Evolutionary conservation across 305 asterid genomes (phyloP), one percentile per base, ranked within the genome.

Genomic region (Solanum hybrid): DNA sequence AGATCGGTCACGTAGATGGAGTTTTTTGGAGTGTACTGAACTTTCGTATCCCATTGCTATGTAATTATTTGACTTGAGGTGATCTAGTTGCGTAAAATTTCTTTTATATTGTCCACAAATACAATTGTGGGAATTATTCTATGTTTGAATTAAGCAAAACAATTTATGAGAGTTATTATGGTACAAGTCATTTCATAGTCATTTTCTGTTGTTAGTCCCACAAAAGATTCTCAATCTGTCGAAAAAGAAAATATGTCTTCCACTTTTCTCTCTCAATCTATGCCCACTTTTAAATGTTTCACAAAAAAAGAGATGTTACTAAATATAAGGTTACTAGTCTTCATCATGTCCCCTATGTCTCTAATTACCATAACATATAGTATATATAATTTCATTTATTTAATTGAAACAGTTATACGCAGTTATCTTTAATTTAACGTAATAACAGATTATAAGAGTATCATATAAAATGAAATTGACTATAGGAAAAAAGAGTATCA

Each of bases 181-280:
- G 32, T 73, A 56, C 73, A 87, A 73, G 85, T 29, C 85, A 40
- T 40, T 45, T 87, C 72, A 87, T 72, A 27, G 84, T 38, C 84
- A 72, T 38, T 42, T 87, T 40, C 29, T 73, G 84, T 87, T 8
- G 40, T 22, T 87, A 87, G 85, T 75, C 89, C 89, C 84, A 87
- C 89, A 36, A 72, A 87, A 87, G 75, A 87, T 42, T 87, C 89
- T 73, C 89, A 37, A 51, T 87, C 71, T 77, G 84, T 1, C 22
- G 10, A 77, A 77, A 77, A 35, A 22, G 7, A 35, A 77, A 77
- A 34, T 34, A 10, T 79, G 38, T 40, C 85, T 73, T 45, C 85
- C 72, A 87, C 85, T 87, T 72, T 27, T 19, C 89, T 75, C 66
- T 38, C 42, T 72, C 40, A 84, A 84, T 45, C 38, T 82, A 35